Conservation (phyloP, 257 asterid species). For the Primulina huaijiensis region DNA sequence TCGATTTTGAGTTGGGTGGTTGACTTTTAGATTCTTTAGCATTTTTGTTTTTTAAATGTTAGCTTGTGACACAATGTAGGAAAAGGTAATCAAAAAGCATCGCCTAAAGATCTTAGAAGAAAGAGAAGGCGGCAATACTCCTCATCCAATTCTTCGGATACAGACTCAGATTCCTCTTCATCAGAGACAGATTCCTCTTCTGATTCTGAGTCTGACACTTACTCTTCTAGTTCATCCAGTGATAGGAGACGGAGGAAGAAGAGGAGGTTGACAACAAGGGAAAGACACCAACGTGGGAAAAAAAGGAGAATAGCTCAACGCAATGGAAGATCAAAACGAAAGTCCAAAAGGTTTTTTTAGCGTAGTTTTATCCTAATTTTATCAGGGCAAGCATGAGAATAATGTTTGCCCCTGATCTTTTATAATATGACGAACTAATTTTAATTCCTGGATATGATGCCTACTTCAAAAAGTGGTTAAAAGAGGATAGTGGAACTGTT, state of each 20-base stretch:
- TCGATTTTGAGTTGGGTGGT: slow-evolving; percentile 9
- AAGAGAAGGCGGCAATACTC: slow-evolving; percentile 64
- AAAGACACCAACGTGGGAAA: slow-evolving; percentile 43
- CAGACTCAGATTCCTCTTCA: slow-evolving; percentile 65
- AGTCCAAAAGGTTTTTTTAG: slow-evolving; percentile 47
- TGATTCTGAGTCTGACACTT: slow-evolving; percentile 48
- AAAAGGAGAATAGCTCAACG: slow-evolving; percentile 42
- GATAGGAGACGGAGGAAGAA: slow-evolving; percentile 74
- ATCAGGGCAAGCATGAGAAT: slow-evolving; percentile 14
- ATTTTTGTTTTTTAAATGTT: slow-evolving; percentile 20
- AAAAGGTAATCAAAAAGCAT: slow-evolving; percentile 46
- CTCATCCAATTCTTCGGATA: slow-evolving; percentile 80
- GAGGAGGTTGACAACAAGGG: slow-evolving; percentile 56
- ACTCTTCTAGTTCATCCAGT: slow-evolving; percentile 81
- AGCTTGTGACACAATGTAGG: slow-evolving; percentile 4
- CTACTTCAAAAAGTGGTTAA: background rate
- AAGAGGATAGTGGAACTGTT: background rate
- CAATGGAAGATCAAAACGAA: slow-evolving; percentile 45
- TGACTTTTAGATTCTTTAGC: slow-evolving; percentile 23
- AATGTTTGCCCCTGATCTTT: slow-evolving; percentile 4
- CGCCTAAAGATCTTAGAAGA: slow-evolving; percentile 46
- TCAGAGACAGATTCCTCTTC: slow-evolving; percentile 64
- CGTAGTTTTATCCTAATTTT: slow-evolving; percentile 8
- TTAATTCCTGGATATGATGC: slow-evolving; percentile 6
- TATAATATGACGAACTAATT: background rate